Evolutionary conservation across 177 flowering plant species (phyloP).

Genomic region (Tripterygium wilfordii): DNA sequence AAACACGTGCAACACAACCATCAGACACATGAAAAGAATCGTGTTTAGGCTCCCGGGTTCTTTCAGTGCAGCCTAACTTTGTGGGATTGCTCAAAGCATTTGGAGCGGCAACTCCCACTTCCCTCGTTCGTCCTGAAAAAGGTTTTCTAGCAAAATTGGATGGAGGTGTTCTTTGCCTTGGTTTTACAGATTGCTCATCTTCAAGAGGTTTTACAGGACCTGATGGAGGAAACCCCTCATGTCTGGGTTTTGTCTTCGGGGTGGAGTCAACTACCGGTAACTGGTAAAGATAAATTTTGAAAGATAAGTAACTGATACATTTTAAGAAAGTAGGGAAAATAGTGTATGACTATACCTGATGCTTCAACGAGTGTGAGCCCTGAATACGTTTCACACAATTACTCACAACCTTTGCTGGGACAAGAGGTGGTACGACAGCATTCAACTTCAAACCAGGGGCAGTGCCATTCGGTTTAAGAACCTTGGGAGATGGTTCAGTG

Average conservation of each 20-base stretch:
- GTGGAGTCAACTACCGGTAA: slow-evolving; percentile 49
- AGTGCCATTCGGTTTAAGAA: slow-evolving; percentile 38
- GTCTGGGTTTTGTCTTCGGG: slow-evolving; percentile 62
- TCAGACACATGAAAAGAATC: slow-evolving; percentile 17
- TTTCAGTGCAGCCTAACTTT: slow-evolving; percentile 25
- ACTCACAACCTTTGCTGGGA: slow-evolving; percentile 32
- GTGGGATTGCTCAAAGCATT: slow-evolving; percentile 16
- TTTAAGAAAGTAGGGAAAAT: too few relatives aligned
- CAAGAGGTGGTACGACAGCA: slow-evolving; percentile 29
- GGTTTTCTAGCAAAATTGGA: slow-evolving; percentile 38
- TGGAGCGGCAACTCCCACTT: slow-evolving; percentile 30
- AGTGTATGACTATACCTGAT: too few relatives aligned
- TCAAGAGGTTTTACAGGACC: slow-evolving; percentile 50
- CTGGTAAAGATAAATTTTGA: slow-evolving; percentile 29
- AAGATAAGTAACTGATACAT: background rate
- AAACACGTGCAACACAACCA: slow-evolving; percentile 12
- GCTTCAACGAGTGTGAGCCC: slow-evolving; percentile 46
- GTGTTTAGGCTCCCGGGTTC: slow-evolving; percentile 27
- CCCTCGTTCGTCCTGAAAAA: slow-evolving; percentile 43
- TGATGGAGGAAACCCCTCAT: slow-evolving; percentile 53
- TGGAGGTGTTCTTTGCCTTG: slow-evolving; percentile 59
- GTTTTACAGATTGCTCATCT: slow-evolving; percentile 47
- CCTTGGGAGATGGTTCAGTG: slow-evolving; percentile 52
- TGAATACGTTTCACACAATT: slow-evolving; percentile 49
- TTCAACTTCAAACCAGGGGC: slow-evolving; percentile 41